Base-by-base conservation (phyloP, 2,329 filamentous ascomycete species). In the Xylaria sp. region DNA sequence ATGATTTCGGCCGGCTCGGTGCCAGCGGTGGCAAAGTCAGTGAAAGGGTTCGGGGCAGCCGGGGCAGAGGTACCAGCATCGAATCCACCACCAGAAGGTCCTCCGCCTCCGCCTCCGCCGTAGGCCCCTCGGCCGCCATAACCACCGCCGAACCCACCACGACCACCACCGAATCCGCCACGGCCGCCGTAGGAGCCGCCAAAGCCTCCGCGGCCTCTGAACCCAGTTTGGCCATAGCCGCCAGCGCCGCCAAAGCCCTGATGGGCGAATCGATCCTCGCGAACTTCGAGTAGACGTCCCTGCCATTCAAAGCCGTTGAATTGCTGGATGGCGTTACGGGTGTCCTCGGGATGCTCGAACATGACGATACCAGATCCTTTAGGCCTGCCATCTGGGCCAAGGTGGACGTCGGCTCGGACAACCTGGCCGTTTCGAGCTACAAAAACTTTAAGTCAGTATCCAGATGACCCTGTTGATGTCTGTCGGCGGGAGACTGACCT, bases 221-320 rank as follows among this genome's bases (percentile, higher is more conserved):
- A 77, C 41, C 76, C 79, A 50, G 75, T 71, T 53, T 77, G 68
- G 20, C 85, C 83, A 54, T 81, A 83, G 39, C 81, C 83, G 58
- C n/a, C n/a, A n/a, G n/a, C n/a, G n/a, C 84, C 83, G 50, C 82
- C 78, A 57, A 79, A 82, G 50, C 82, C 81, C 43, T 74, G 76
- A 48, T 81, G 87, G 55, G 94, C 94, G 71, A 92, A 99, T 53
- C 94, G 89, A 70, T 99, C 94, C 74, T 97, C 93, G 59, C 94
- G 92, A 60, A 99, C 94, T 73, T 99, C 94, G 46, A 99, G 85
- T 48, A 87, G 78, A 54, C 94, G 89, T 9, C 94, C 94, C 73
- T 97, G 93, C 94, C 94, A 99, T 61, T 99, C 94, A 71, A 96
- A 97, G 54, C 94, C 94, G 71, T 97, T 97, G 81, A 97, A 99